phyloP scores from a whole-genome alignment of 345 rosid species.

The Bruguiera sexangula region DNA sequence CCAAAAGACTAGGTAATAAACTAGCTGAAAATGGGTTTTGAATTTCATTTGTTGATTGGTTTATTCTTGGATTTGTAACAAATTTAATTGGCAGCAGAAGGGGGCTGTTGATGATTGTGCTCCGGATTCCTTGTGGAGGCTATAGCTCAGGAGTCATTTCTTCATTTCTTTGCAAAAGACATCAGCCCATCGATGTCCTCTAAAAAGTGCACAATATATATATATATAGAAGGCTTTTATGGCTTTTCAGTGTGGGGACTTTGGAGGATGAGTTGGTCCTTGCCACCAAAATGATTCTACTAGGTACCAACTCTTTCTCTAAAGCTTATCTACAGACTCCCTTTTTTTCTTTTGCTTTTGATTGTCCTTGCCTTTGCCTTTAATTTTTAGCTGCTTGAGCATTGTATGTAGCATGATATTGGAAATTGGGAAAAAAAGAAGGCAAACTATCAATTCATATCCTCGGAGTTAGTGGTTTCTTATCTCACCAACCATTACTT shows the following conservation, averaged over 20 bases:
- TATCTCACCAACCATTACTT: too few relatives aligned
- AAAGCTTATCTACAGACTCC: neutral
- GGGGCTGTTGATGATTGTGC: conserved; percentile 5
- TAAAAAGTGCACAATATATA: neutral
- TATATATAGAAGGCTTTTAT: neutral
- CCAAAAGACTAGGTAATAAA: too few relatives aligned
- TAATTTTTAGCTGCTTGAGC: neutral
- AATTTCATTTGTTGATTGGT: neutral
- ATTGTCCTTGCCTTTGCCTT: neutral
- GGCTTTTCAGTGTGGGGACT: conserved; percentile 12
- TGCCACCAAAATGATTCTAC: conserved; percentile 20
- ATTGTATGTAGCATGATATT: too few relatives aligned
- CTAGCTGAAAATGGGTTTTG: neutral
- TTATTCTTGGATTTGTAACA: neutral
- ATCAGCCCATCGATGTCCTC: conserved; percentile 2
- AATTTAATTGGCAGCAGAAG: neutral
- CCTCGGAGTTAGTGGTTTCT: too few relatives aligned
- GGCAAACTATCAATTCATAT: neutral
- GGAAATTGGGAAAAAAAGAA: too few relatives aligned
- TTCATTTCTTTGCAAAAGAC: conserved; percentile 4
- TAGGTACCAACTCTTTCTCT: neutral
- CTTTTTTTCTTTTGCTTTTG: neutral
- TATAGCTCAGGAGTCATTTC: neutral
- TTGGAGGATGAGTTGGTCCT: conserved; percentile 11
- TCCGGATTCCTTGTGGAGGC: neutral